phyloP scores from a whole-genome alignment of 176 grass and related monocot genomes.

The Phyllostachys edulis region DNA sequence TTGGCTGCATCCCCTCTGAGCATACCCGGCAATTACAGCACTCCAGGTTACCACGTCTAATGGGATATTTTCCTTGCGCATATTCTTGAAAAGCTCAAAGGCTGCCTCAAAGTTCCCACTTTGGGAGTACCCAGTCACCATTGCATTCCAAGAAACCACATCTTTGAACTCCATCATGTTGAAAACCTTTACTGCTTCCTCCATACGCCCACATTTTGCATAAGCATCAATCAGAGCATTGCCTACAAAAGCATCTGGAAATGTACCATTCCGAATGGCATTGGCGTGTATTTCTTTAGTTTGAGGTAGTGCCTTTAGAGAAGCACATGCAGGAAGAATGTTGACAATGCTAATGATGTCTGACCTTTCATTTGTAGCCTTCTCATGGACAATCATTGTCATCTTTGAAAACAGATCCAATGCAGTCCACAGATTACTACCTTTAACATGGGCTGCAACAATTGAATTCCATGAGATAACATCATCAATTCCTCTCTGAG shows the following conservation, averaged over 20 bases:
- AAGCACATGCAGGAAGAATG: constrained; percentile 87
- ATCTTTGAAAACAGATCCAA: constrained; percentile 67
- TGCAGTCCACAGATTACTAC: constrained; percentile 43
- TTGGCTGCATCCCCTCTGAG: constrained; percentile 63
- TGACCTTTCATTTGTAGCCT: constrained; percentile 54
- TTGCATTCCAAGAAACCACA: constrained; percentile 70
- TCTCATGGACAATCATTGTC: constrained; percentile 44
- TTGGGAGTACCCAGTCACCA: constrained; percentile 79
- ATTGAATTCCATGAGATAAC: constrained; percentile 90
- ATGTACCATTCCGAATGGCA: constrained; percentile 67
- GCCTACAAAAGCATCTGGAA: constrained; percentile 71
- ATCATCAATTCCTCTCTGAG: constrained; percentile 70
- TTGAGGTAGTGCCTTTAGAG: constrained; percentile 56
- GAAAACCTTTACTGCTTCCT: constrained; percentile 72
- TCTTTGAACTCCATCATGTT: constrained; percentile 63
- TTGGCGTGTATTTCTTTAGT: constrained; percentile 80
- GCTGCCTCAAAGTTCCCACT: constrained; percentile 75
- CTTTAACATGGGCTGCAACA: constrained; percentile 64
- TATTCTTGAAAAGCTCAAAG: constrained; percentile 62
- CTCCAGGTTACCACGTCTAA: constrained; percentile 75
- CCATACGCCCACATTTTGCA: constrained; percentile 71
- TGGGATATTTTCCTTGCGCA: constrained; percentile 60
- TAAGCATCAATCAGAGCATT: constrained; percentile 70
- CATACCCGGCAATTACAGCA: constrained; percentile 76
- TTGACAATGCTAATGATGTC: constrained; percentile 86